Evolutionary conservation across 768 basidiomycete genomes (phyloP).

Genomic region (Plicaturopsis crispa): DNA sequence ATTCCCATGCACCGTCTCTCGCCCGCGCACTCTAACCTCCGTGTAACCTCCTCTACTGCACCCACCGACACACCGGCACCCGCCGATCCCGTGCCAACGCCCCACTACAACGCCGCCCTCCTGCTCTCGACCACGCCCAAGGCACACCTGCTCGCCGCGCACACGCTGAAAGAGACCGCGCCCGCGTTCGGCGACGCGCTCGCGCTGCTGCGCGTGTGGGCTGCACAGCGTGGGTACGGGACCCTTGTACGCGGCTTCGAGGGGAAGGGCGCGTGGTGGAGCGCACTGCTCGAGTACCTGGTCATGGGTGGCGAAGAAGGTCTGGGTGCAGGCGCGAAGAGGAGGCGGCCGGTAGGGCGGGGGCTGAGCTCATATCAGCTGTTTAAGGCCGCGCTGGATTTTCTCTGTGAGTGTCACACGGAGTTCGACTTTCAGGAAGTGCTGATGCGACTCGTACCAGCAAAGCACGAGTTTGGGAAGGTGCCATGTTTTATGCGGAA

Average conservation of each 20-base stretch:
- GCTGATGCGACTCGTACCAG: too few relatives aligned
- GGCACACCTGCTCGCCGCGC: slow-evolving; percentile 31
- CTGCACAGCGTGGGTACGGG: slow-evolving; percentile 75
- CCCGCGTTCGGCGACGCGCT: slow-evolving; percentile 69
- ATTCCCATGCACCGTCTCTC: slow-evolving; percentile 64
- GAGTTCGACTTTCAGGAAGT: too few relatives aligned
- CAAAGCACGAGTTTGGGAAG: slow-evolving; percentile 59
- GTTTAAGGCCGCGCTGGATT: slow-evolving; percentile 78
- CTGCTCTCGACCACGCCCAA: slow-evolving; percentile 35
- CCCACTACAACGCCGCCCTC: slow-evolving; percentile 73
- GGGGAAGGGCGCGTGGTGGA: slow-evolving; percentile 63
- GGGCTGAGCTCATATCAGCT: slow-evolving; percentile 89
- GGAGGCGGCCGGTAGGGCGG: slow-evolving; percentile 58
- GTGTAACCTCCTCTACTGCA: slow-evolving; percentile 27
- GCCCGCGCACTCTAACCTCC: slow-evolving; percentile 67
- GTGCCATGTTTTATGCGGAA: slow-evolving; percentile 55
- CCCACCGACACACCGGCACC: slow-evolving; percentile 14
- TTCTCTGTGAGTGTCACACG: slow-evolving; percentile 55
- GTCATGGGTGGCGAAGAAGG: slow-evolving; percentile 60
- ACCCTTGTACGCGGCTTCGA: slow-evolving; percentile 67
- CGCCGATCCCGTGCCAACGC: slow-evolving; percentile 43
- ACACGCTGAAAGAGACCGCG: slow-evolving; percentile 40
- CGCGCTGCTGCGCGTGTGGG: slow-evolving; percentile 83
- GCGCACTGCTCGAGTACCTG: slow-evolving; percentile 48
- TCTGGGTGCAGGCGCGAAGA: slow-evolving; percentile 20